Base-by-base conservation (phyloP, 108 stramenopile species). In the Nitzschia putrida region DNA sequence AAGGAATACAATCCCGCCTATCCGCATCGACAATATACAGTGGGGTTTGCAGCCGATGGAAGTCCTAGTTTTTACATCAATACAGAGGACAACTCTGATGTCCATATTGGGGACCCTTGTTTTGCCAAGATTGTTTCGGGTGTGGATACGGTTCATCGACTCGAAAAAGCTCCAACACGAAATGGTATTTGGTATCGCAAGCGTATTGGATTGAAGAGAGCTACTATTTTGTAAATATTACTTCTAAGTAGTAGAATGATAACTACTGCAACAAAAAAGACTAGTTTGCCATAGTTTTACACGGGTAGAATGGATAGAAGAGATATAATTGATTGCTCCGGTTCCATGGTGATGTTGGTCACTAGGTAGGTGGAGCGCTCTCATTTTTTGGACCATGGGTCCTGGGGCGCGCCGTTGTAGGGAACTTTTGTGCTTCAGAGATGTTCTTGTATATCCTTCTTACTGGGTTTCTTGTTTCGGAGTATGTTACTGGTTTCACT, bases 51-150 rank as follows among this genome's bases (percentile, higher is more conserved):
- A 0, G 88, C 85, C 0, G 85, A 85, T 41, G 93, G 91, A 24
- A 74, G 69, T 70, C 90, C 93, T 2, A 87, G 85, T 42, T 93
- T 93, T 67, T 96, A 84, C 64, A 88, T 96, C 71, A 88, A 84
- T 56, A 89, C 78, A 41, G 59, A 84, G 7, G 88, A 96, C 76
- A 96, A 96, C 68, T 74, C 85, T 0, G 59, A 66, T 13, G 52
- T 71, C 13, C 90, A 92, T 69, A 74, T 86, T 25, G 73, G 69
- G n/a, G 89, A 95, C 45, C 80, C 89, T 4, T 77, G 76, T 41
- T 95, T 95, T 76, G 94, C 83, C 6, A 80, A 60, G 52, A 81
- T 87, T 52, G 67, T 82, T 23, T 74, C 74, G 12, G 80, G 83
- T 10, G 65, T 72, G 23, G 74, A 80, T 16, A 72, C 83, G 3